These are phyloP conservation scores for Daldinia sp. DNA, from an alignment of 2,329 filamentous ascomycete genomes.

Conservation along the genomic window DNA sequence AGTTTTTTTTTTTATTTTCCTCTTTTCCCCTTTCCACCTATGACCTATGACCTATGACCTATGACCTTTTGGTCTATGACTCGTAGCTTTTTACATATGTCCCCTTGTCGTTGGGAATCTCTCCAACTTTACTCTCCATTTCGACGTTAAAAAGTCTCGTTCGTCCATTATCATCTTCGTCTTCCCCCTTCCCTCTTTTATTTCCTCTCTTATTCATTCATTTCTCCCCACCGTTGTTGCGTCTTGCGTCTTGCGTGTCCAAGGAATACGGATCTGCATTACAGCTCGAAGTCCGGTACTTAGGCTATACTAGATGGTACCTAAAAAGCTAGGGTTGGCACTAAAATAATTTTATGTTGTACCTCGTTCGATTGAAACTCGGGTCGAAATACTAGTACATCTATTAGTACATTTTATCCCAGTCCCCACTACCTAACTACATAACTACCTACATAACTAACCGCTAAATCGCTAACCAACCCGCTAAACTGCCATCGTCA, in stretches of 20 bases:
- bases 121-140: neutral
- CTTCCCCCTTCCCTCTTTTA: slow-evolving; percentile 1
- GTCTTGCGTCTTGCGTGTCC: slow-evolving; percentile 16
- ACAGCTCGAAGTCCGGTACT: slow-evolving; percentile 32
- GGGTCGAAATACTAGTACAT: slow-evolving; percentile 14
- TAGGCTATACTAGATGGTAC: slow-evolving; percentile 41
- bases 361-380: slow-evolving; percentile 44
- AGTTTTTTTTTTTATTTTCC: neutral
- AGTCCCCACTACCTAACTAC: slow-evolving; percentile 35
- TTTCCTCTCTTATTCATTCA: slow-evolving; percentile 14
- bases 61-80: neutral
- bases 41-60: neutral
- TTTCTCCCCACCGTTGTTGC: neutral
- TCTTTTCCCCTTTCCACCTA: slow-evolving; percentile 5
- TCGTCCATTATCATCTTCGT: slow-evolving; percentile 10
- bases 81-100: slow-evolving; percentile 12
- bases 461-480: slow-evolving; percentile 12
- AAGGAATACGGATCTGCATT: slow-evolving; percentile 25
- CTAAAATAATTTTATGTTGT: slow-evolving; percentile 44
- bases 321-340: slow-evolving; percentile 34
- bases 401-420: neutral
- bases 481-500: slow-evolving; percentile 35
- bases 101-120: slow-evolving; percentile 29
- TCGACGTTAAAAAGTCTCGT: slow-evolving; percentile 36
- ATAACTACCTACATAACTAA: slow-evolving; percentile 11